Evolutionary conservation across 1,139 yeast genomes (phyloP), one percentile per base, ranked within the genome.

Genomic region (Yamadazyma buinensis): DNA sequence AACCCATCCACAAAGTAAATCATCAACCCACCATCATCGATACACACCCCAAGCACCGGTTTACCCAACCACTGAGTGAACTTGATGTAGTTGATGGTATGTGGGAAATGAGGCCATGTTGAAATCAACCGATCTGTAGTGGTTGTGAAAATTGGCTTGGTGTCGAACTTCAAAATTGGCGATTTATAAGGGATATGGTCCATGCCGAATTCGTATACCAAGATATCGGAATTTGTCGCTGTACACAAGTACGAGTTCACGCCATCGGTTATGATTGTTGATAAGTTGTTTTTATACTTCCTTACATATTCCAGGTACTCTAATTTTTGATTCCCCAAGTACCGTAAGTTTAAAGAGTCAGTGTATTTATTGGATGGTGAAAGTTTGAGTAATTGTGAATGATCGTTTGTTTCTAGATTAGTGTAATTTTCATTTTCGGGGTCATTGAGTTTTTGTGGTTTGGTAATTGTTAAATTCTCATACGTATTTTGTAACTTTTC

Each of bases 1-100:
- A 72, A 41, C 1, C 51, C 51, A 0, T 58, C 59, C 7, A 64
- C 46, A 23, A 55, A 52, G 65, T 75, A 79, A 0, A 80, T 47
- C 39, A 71, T 43, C 1, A 76, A 57, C 13, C 72, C 52, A 0
- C 86, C 85, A 53, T 77, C 80, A 49, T 82, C 88, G 20, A 64
- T 47, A 26, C 82, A 76, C 2, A 66, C 67, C 0, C 61, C 69
- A 11, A 81, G 42, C 0, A 70, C 64, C 22, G 65, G 68, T 17
- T 47, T 43, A 0, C 58, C 65, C 17, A 66, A 61, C 36, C 47
- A 44, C 3, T 47, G 43, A 26, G 53, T 44, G 1, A 46, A 33
- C 7, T 59, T 65, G 1, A 75, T 37, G 42, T 52, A 70, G 44
- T 81, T 82, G 30, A 80, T 66, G 0, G 78, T 67, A 47, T 79